Evolutionary conservation across 2,329 filamentous ascomycete species (phyloP).

Genomic region (Trichoderma pleuroti): DNA sequence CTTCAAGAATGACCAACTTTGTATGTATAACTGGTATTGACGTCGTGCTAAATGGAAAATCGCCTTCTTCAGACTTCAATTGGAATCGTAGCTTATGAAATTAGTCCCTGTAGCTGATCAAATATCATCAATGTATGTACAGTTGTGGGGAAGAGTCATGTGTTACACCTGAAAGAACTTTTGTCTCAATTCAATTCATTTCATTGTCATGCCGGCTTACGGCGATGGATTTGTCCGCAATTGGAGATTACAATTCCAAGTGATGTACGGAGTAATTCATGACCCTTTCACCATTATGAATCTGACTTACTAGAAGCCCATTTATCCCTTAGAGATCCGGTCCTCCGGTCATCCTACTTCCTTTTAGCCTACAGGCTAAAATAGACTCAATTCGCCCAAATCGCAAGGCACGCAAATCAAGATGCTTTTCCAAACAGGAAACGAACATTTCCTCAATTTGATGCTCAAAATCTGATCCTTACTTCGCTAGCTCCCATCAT

Average conservation of each 20-base stretch:
- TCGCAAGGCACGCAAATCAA: not conserved
- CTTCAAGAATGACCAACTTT: not conserved
- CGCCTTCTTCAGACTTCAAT: not conserved
- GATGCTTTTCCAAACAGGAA: not conserved
- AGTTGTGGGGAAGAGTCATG: not conserved
- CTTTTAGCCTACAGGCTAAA: constrained; percentile 12
- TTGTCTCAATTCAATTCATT: not conserved
- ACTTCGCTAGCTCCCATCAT: not conserved
- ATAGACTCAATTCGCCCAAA: not conserved
- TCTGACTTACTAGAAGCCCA: not conserved
- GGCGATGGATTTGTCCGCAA: not conserved
- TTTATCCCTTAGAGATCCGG: not conserved
- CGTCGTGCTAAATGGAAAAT: not conserved
- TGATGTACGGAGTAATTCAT: not conserved
- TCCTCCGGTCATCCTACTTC: not conserved
- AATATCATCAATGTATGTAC: not conserved
- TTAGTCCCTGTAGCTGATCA: not conserved
- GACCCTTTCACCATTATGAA: not conserved
- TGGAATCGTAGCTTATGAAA: not conserved
- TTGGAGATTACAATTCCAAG: no score
- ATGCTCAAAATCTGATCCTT: not conserved
- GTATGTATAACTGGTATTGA: not conserved
- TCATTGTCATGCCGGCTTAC: not conserved
- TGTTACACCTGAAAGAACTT: not conserved
- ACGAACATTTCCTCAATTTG: no score